Conservation (phyloP, 75 land plant species). For the Selaginella tamariscina region DNA sequence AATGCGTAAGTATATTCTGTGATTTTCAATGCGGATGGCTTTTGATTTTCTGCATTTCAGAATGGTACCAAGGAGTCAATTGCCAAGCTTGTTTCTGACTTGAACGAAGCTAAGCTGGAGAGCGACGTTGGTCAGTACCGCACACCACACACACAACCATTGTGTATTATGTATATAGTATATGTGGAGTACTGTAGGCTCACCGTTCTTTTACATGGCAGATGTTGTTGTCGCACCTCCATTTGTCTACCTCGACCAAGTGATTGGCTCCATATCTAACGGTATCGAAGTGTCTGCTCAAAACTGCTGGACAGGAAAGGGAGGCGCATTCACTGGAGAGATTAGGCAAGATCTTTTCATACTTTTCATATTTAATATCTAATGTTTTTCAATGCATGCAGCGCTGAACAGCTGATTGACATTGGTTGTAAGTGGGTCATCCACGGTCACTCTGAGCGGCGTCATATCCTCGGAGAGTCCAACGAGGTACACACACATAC, state of each 20-base stretch:
- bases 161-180: neutral
- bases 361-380: neutral
- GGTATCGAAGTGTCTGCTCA: conserved; percentile 81
- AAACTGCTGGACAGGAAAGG: conserved; percentile 90
- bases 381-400: conserved; percentile 11
- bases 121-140: neutral
- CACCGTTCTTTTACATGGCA: conserved; percentile 17
- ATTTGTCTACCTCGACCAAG: conserved; percentile 68
- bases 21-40: neutral
- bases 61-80: conserved; percentile 67
- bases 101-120: conserved; percentile 21
- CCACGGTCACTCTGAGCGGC: conserved; percentile 85
- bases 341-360: conserved; percentile 42
- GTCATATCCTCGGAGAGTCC: conserved; percentile 82
- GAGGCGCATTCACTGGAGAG: conserved; percentile 97
- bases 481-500: too few relatives aligned
- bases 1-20: conserved; percentile 54
- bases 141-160: neutral
- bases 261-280: conserved; percentile 50
- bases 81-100: conserved; percentile 72
- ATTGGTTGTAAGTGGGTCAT: conserved; percentile 92
- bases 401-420: conserved; percentile 84
- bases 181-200: neutral
- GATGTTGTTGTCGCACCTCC: conserved; percentile 96
- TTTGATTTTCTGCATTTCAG: conserved; percentile 16